A percentile compares a stretch with the other conserved stretches of the same genome.
Evolutionary conservation across 2,329 filamentous ascomycete genomes (phyloP).

Genomic region (Aspergillus glaucus): DNA sequence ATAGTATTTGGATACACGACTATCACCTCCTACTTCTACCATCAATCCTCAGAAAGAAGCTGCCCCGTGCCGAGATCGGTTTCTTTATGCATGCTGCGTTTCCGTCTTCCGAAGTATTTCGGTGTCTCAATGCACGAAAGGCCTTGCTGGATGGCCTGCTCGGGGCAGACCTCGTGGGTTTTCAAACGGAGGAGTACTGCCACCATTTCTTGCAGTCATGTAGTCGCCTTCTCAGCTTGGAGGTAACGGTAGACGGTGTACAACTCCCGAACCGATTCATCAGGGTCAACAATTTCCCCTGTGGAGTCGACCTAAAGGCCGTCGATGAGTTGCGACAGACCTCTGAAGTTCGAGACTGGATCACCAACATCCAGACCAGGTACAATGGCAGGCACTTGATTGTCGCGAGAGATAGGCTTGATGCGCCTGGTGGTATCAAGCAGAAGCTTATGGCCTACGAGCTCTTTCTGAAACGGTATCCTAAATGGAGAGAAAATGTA

Average conservation of each 20-base stretch:
- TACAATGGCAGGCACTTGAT: slow-evolving; percentile 85
- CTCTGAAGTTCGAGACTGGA: slow-evolving; percentile 68
- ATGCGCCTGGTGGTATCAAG: slow-evolving; percentile 81
- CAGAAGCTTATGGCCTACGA: slow-evolving; percentile 90
- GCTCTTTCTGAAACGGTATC: slow-evolving; percentile 84
- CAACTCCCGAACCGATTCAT: slow-evolving; percentile 85
- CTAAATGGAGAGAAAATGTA: slow-evolving; percentile 71
- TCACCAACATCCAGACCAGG: slow-evolving; percentile 67
- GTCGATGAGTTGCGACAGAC: slow-evolving; percentile 63
- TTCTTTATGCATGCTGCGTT: slow-evolving; percentile 96
- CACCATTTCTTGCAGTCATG: slow-evolving; percentile 94
- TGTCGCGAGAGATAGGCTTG: slow-evolving; percentile 86
- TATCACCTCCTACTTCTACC: slow-evolving; percentile 90
- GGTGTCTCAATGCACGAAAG: slow-evolving; percentile 79
- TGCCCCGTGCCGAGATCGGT: slow-evolving; percentile 85
- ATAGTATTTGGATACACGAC: slow-evolving; percentile 92
- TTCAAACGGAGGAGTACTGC: slow-evolving; percentile 89
- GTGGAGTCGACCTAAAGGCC: slow-evolving; percentile 77
- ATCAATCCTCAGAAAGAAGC: slow-evolving; percentile 77
- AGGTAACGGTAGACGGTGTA: slow-evolving; percentile 76
- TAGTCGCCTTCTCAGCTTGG: slow-evolving; percentile 75
- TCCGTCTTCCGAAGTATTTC: slow-evolving; percentile 91
- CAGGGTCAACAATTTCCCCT: slow-evolving; percentile 71
- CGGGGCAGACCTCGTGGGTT: slow-evolving; percentile 84
- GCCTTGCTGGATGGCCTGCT: slow-evolving; percentile 88